Base-by-base conservation (phyloP, 371 early-diverging fungal species). In the Dichotomocladium elegans region DNA sequence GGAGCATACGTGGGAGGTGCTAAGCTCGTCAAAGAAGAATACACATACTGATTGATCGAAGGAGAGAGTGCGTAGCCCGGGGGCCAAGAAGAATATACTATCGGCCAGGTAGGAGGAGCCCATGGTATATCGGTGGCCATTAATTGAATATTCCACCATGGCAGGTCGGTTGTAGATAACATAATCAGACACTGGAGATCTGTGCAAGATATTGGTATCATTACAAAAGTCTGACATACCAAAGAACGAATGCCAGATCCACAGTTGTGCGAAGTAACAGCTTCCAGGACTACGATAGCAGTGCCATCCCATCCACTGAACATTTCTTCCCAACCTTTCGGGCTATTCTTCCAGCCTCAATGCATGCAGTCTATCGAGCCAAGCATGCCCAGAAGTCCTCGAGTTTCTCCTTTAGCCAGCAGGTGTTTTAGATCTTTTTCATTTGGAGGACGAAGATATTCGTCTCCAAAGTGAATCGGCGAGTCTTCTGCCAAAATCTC, bases 221-320 rank as follows among this genome's bases (percentile, higher is more conserved):
- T 26, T 44, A 15, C 4, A 19, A 5, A 29, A 44, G 14, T 29
- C 45, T 28, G 45, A 29, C 6, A 44, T 17, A 26, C 27, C 45
- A 15, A 44, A 44, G 15, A 44, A 44, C 2, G 45, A 44, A 12
- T 44, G 45, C 45, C 45, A 44, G 3, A 44, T 26, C 45, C 45
- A 44, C 6, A 44, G 19, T 44, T 29, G 4, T 44, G 45, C 4
- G 27, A 26, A 6, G 45, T 29, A 26, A 44, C 45, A 27, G 28
- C 45, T 26, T 44, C 45, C 45, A 44, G 15, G 14, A 44, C 9
- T 1, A 44, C 45, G 15, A 29, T 44, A 14, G 28, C 27, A 0
- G 11, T 21, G 1, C 28, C 28, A 28, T 24, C 45, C 17, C 29
- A 28, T 3, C 45, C 27, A 1, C 11, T 11, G 17, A 14, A 44